phyloP scores from a whole-genome alignment of 78 protist genomes.

The slime mould (Dictyostelium discoideum) region DNA sequence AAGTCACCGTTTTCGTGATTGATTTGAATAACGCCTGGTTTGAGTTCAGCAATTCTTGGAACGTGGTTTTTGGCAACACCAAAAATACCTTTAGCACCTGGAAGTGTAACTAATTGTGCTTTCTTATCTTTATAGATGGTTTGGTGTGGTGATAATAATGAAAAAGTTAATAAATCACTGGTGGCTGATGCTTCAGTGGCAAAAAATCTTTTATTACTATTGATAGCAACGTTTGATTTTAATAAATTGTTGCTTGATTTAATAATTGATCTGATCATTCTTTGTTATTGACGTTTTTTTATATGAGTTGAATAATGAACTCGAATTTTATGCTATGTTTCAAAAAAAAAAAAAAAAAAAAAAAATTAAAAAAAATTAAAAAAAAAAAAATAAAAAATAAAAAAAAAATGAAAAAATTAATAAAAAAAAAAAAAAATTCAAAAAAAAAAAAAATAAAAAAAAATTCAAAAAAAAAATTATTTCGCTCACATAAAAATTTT shows the following conservation, averaged over 20 bases:
- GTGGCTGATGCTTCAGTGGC: conserved; percentile 11
- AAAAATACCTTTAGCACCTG: conserved; percentile 80
- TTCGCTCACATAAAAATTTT: too few species aligned
- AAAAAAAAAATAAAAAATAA: background rate
- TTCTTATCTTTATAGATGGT: conserved; percentile 70
- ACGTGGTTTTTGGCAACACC: conserved; percentile 77
- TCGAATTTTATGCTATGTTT: background rate
- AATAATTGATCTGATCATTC: conserved; percentile 5
- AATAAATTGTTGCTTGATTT: conserved; percentile 1
- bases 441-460: background rate
- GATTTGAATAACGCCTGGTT: conserved; percentile 78
- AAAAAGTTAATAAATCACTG: conserved; percentile 51
- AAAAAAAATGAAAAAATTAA: background rate
- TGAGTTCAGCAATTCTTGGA: conserved; percentile 77
- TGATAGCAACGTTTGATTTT: background rate
- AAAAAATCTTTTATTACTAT: conserved; percentile 21
- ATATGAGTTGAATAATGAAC: background rate
- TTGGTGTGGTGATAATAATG: conserved; percentile 80
- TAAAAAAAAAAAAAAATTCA: background rate
- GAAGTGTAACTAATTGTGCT: conserved; percentile 61
- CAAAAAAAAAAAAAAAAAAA: background rate
- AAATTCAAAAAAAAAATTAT: background rate
- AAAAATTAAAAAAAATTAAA: background rate
- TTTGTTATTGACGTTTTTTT: background rate
- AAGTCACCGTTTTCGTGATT: conserved; percentile 51